These are phyloP conservation scores for Linnemannia elongata DNA, from an alignment of 192 early-diverging fungal genomes.

Conservation along the genomic window DNA sequence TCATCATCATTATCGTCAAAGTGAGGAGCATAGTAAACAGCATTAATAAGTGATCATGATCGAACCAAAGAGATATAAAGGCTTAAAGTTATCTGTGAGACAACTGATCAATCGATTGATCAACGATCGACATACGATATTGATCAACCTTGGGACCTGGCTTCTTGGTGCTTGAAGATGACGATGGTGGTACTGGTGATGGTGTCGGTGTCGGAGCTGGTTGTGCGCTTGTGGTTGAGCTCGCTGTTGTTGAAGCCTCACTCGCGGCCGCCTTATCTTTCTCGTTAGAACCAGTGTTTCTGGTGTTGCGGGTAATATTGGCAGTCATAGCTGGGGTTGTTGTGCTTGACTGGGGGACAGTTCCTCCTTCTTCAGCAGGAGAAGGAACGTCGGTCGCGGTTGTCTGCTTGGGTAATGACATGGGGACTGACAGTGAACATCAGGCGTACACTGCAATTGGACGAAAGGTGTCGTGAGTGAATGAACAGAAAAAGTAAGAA, in stretches of 20 bases:
- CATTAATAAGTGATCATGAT: not conserved
- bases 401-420: not conserved
- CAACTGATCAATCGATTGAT: not conserved
- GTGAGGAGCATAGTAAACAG: not conserved
- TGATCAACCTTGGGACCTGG: conserved; percentile 3
- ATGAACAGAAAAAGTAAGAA: not conserved
- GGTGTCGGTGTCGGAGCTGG: not conserved
- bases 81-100: not conserved
- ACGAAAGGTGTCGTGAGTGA: not conserved
- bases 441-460: not conserved
- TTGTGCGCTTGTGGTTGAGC: not conserved
- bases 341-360: not conserved
- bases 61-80: not conserved
- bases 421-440: not conserved
- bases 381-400: not conserved
- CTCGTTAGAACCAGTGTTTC: not conserved
- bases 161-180: not conserved
- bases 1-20: not conserved
- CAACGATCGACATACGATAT: conserved; percentile 8
- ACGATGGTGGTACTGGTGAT: not conserved
- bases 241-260: not conserved
- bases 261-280: not conserved
- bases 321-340: not conserved
- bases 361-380: not conserved
- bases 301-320: not conserved